Evolutionary conservation across 768 basidiomycete species (phyloP).

Genomic region (Mycena belliarum): DNA sequence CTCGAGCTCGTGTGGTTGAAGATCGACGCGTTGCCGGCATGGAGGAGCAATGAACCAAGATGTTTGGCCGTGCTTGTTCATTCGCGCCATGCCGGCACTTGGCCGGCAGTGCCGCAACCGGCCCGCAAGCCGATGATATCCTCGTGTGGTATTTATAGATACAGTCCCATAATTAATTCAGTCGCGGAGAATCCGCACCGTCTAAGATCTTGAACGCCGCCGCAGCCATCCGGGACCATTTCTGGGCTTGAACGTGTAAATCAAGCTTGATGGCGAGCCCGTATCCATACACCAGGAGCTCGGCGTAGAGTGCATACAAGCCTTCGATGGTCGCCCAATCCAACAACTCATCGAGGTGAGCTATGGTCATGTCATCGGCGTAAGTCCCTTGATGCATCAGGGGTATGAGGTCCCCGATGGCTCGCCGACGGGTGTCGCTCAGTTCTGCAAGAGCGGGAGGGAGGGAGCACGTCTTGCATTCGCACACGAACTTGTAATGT

Average conservation of each 20-base stretch:
- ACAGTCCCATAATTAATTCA: not conserved
- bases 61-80: no score
- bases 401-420: slow-evolving; percentile 6
- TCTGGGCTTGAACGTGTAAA: not conserved
- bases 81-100: no score
- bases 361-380: slow-evolving; percentile 4
- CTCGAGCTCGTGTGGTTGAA: not conserved
- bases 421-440: slow-evolving; percentile 9
- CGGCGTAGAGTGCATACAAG: slow-evolving; percentile 6
- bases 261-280: not conserved
- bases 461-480: slow-evolving; percentile 9
- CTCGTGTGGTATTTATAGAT: no score
- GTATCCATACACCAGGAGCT: slow-evolving; percentile 11
- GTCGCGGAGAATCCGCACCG: slow-evolving; percentile 8
- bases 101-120: no score
- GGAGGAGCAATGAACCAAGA: no score
- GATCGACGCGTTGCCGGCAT: slow-evolving; percentile 9
- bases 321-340: slow-evolving; percentile 1
- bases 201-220: slow-evolving; percentile 3
- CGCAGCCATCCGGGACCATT: slow-evolving; percentile 11
- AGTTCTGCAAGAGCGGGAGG: not conserved
- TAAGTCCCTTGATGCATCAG: slow-evolving; percentile 9
- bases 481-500: slow-evolving; percentile 15
- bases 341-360: slow-evolving; percentile 7
- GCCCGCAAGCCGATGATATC: no score